Percentiles rank a stretch among this genome's conserved stretches.
phyloP scores from a whole-genome alignment of 371 early-diverging fungal species.

The Mucor circinelloides region DNA sequence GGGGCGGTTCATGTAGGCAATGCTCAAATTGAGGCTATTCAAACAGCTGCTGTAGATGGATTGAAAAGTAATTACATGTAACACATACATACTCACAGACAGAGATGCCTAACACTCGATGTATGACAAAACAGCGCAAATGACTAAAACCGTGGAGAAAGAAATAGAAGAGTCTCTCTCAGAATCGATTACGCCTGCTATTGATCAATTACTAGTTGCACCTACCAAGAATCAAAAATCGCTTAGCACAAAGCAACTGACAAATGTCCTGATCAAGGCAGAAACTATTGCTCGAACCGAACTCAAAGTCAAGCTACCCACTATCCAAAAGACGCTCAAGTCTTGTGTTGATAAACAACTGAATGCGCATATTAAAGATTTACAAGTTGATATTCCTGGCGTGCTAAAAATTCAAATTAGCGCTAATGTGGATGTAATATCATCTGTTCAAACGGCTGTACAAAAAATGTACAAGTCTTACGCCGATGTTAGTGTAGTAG shows the following conservation, averaged over 20 bases:
- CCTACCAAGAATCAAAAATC: not conserved
- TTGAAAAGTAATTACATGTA: conserved; percentile 14
- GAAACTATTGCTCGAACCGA: conserved; percentile 23
- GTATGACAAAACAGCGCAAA: conserved; percentile 2
- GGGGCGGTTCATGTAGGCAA: conserved; percentile 23
- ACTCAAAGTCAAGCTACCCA: conserved; percentile 22
- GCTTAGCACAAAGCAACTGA: conserved; percentile 19
- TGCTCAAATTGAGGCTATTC: conserved; percentile 18
- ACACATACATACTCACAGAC: conserved; percentile 22
- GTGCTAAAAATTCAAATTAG: conserved; percentile 11
- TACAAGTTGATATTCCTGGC: conserved; percentile 14
- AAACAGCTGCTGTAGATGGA: conserved; percentile 23
- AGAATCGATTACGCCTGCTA: not conserved
- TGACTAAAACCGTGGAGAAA: conserved; percentile 11
- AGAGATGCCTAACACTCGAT: conserved; percentile 15
- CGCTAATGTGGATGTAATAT: conserved; percentile 17
- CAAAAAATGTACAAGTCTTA: conserved; percentile 13
- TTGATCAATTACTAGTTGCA: not conserved
- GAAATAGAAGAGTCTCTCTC: conserved; percentile 6
- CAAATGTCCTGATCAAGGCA: conserved; percentile 13
- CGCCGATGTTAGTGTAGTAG: conserved; percentile 9
- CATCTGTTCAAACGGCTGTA: conserved; percentile 10
- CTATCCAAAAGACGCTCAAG: conserved; percentile 7
- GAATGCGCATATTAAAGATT: conserved; percentile 7
- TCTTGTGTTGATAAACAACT: conserved; percentile 13